These are phyloP conservation scores for Wickerhamiella galacta DNA, from an alignment of 805 yeast species.

Conservation along the genomic window DNA sequence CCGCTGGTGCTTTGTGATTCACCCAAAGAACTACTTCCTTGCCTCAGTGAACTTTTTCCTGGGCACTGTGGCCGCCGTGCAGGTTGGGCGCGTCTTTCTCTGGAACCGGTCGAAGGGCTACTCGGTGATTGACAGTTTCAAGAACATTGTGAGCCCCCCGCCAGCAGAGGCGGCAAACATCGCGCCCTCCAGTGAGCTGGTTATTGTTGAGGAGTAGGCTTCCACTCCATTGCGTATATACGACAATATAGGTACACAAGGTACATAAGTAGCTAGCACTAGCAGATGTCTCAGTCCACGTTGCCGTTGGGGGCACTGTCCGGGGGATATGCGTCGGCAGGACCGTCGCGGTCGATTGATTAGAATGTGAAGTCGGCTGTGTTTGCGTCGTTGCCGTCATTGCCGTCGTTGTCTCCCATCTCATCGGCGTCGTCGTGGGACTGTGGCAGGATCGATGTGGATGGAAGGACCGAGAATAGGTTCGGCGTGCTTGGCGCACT, in stretches of 20 bases:
- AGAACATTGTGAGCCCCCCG: slow-evolving; percentile 31
- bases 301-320: no score
- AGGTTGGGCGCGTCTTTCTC: slow-evolving; percentile 50
- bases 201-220: no score
- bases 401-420: no score
- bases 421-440: slow-evolving; percentile 2
- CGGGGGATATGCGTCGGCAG: no score
- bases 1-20: slow-evolving; percentile 90
- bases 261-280: no score
- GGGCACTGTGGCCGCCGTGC: slow-evolving; percentile 78
- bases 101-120: slow-evolving; percentile 57
- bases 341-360: no score
- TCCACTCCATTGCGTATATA: no score
- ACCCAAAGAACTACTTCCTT: slow-evolving; percentile 68
- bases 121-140: slow-evolving; percentile 34
- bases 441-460: slow-evolving; percentile 15
- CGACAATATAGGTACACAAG: no score
- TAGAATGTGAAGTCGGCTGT: no score
- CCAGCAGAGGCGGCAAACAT: neutral
- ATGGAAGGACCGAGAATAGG: slow-evolving; percentile 17
- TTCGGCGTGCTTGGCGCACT: slow-evolving; percentile 1
- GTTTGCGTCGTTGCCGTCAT: no score
- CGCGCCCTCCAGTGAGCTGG: no score
- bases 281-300: no score
- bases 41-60: slow-evolving; percentile 91